A percentile compares a stretch with the other conserved stretches of the same genome.
Evolutionary conservation across 768 basidiomycete genomes (phyloP).

Genomic region (Mycena metata): DNA sequence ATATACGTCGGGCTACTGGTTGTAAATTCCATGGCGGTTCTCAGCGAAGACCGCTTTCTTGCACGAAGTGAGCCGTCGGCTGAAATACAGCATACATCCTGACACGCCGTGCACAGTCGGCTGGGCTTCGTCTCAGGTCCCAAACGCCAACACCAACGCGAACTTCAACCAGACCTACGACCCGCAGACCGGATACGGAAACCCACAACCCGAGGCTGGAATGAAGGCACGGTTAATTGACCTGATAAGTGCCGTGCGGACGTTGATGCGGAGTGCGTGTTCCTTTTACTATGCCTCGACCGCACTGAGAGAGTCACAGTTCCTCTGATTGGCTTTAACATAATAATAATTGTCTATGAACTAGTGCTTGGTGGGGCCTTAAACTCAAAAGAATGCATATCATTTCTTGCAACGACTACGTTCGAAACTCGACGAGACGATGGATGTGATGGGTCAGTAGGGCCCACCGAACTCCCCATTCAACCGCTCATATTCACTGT

Average conservation of each 20-base stretch:
- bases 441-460: slow-evolving; percentile 14
- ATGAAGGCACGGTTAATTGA: slow-evolving; percentile 91
- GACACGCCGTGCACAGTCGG: slow-evolving; percentile 72
- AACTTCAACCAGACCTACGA: slow-evolving; percentile 79
- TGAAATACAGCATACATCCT: background rate
- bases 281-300: slow-evolving; percentile 9
- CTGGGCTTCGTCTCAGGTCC: slow-evolving; percentile 82
- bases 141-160: slow-evolving; percentile 65
- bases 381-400: slow-evolving; percentile 33
- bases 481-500: slow-evolving; percentile 76
- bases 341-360: slow-evolving; percentile 90
- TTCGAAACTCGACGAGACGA: slow-evolving; percentile 2
- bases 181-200: slow-evolving; percentile 67
- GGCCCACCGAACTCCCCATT: slow-evolving; percentile 54
- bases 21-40: slow-evolving; percentile 94
- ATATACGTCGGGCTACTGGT: slow-evolving; percentile 90
- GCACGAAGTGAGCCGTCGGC: slow-evolving; percentile 77
- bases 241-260: slow-evolving; percentile 95
- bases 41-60: slow-evolving; percentile 97
- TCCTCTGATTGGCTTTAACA: slow-evolving; percentile 90
- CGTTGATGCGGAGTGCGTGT: slow-evolving; percentile 95
- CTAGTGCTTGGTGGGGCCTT: slow-evolving; percentile 69
- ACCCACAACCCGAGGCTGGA: slow-evolving; percentile 69
- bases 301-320: slow-evolving; percentile 62
- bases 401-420: slow-evolving; percentile 7